phyloP scores from a whole-genome alignment of 2,329 filamentous ascomycete species.

The Aspergillus ibericus region DNA sequence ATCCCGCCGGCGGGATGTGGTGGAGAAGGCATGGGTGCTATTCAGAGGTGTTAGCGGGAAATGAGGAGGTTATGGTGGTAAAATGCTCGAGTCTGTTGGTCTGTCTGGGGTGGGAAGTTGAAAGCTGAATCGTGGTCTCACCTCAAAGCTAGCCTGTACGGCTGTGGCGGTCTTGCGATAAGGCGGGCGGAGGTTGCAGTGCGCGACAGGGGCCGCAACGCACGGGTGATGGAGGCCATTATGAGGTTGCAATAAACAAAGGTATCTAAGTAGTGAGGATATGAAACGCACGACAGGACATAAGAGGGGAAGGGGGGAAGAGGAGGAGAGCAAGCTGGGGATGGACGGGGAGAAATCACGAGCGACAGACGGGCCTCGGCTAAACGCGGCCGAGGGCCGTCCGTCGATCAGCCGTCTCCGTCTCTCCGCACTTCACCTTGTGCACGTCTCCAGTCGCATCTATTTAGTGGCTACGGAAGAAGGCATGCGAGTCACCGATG shows the following conservation, averaged over 20 bases:
- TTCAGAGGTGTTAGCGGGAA: not conserved
- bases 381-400: conserved; percentile 4
- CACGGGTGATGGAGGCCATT: conserved; percentile 53
- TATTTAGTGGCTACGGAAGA: no score
- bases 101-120: not conserved
- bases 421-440: not conserved
- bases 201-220: conserved; percentile 48
- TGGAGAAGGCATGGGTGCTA: conserved; percentile 59
- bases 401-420: conserved; percentile 4
- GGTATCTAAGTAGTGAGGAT: not conserved
- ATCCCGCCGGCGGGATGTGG: conserved; percentile 57
- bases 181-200: conserved; percentile 41
- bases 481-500: not conserved
- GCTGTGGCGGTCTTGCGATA: conserved; percentile 38
- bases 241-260: conserved; percentile 11
- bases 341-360: conserved; percentile 7
- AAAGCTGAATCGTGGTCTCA: conserved; percentile 16
- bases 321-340: conserved; percentile 47
- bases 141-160: conserved; percentile 44
- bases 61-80: not conserved
- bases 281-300: not conserved
- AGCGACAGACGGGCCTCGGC: not conserved
- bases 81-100: not conserved
- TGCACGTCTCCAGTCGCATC: not conserved
- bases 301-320: not conserved